These are phyloP conservation scores for Shiraia sp. DNA, from an alignment of 2,329 filamentous ascomycete genomes.

Conservation along the genomic window DNA sequence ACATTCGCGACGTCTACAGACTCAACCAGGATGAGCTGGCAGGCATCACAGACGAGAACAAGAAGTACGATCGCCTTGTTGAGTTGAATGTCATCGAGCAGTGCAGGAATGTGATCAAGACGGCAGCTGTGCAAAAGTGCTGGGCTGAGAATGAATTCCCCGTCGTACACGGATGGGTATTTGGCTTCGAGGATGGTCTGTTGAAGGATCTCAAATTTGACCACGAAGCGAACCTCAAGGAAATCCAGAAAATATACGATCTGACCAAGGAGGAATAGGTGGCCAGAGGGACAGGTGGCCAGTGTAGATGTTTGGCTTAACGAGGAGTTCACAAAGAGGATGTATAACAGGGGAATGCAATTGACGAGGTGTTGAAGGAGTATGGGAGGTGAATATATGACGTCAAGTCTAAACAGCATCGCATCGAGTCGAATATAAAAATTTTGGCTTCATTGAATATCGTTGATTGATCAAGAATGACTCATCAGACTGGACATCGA, in stretches of 20 bases:
- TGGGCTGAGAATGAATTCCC: conserved; percentile 67
- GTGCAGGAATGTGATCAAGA: conserved; percentile 46
- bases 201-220: conserved; percentile 68
- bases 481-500: too few species aligned
- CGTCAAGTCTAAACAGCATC: too few species aligned
- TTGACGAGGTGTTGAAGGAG: too few species aligned
- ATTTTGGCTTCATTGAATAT: too few species aligned
- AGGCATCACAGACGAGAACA: conserved; percentile 27
- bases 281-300: not conserved
- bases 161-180: conserved; percentile 75
- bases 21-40: conserved; percentile 73
- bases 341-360: too few species aligned
- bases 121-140: conserved; percentile 60
- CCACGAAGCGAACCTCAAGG: conserved; percentile 59
- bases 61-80: conserved; percentile 40
- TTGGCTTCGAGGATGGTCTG: conserved; percentile 69
- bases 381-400: too few species aligned
- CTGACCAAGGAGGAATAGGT: conserved; percentile 25
- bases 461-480: too few species aligned
- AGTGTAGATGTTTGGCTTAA: too few species aligned
- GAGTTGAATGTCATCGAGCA: conserved; percentile 46
- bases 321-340: too few species aligned
- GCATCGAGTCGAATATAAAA: too few species aligned
- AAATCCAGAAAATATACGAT: conserved; percentile 69
- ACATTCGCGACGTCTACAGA: conserved; percentile 75